Conservation (phyloP, 208 protist genomes). For the Trypanosoma congolense region DNA sequence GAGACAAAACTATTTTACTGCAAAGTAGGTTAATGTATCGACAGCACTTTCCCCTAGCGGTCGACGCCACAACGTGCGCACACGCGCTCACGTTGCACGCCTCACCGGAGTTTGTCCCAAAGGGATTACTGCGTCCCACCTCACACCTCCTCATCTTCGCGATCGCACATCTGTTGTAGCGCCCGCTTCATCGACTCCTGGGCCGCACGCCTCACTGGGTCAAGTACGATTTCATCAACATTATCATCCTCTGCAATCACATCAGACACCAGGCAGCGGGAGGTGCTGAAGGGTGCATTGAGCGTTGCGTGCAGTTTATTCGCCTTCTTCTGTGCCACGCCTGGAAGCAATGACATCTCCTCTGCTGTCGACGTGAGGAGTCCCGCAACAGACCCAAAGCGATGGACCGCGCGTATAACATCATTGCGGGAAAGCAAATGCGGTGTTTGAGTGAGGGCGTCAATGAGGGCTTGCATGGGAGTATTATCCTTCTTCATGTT, state of each 20-base stretch:
- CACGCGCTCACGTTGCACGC: too few species aligned
- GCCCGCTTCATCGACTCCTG: conserved; percentile 32
- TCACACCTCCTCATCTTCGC: conserved; percentile 27
- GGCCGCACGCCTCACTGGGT: conserved; percentile 2
- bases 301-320: conserved; percentile 47
- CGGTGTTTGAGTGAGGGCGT: conserved; percentile 69
- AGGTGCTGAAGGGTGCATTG: conserved; percentile 45
- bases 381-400: conserved; percentile 46
- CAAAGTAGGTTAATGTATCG: too few species aligned
- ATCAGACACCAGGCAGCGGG: conserved; percentile 33
- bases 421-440: conserved; percentile 59
- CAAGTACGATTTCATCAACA: neutral
- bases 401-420: conserved; percentile 54
- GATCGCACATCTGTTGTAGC: conserved; percentile 15
- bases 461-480: conserved; percentile 44
- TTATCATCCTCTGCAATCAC: conserved; percentile 17
- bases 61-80: too few species aligned
- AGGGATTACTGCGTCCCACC: neutral
- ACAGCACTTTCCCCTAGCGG: too few species aligned
- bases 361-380: conserved; percentile 36
- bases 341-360: conserved; percentile 34
- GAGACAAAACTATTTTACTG: too few species aligned
- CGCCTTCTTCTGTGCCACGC: conserved; percentile 52
- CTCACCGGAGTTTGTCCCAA: neutral
- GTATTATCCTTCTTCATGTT: conserved; percentile 20